Evolutionary conservation across 371 early-diverging fungal species (phyloP).

Genomic region (Mucor piriformis): DNA sequence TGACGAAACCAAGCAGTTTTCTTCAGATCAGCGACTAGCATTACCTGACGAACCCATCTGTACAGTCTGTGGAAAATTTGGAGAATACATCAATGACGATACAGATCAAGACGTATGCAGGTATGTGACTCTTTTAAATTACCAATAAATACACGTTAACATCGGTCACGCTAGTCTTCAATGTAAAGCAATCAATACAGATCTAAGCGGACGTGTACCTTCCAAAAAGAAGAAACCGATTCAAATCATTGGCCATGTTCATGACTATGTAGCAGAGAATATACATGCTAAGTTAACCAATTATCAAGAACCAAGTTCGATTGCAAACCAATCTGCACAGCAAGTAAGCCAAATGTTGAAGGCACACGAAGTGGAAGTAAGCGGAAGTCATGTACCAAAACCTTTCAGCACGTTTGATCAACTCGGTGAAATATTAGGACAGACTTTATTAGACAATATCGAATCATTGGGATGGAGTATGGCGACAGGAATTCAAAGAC

Average conservation of each 20-base stretch:
- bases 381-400: constrained; percentile 52
- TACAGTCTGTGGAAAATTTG: constrained; percentile 57
- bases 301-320: constrained; percentile 47
- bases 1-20: constrained; percentile 25
- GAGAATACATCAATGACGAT: constrained; percentile 53
- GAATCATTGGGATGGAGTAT: constrained; percentile 42
- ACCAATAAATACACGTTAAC: too few relatives aligned
- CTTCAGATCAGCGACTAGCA: constrained; percentile 43
- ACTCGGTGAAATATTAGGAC: constrained; percentile 38
- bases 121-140: constrained; percentile 23
- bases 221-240: background rate
- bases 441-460: constrained; percentile 43
- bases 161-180: constrained; percentile 48
- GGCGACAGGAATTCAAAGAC: constrained; percentile 68
- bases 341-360: constrained; percentile 41
- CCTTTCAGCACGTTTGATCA: constrained; percentile 57
- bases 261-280: constrained; percentile 31
- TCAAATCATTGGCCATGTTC: constrained; percentile 7
- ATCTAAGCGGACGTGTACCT: constrained; percentile 20
- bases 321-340: constrained; percentile 28
- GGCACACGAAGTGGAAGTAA: constrained; percentile 46
- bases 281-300: constrained; percentile 55
- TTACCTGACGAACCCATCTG: constrained; percentile 47
- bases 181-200: constrained; percentile 47
- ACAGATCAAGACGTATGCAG: constrained; percentile 57